Conservation (phyloP, 192 early-diverging fungal genomes). For the Coemansia sp. region DNA sequence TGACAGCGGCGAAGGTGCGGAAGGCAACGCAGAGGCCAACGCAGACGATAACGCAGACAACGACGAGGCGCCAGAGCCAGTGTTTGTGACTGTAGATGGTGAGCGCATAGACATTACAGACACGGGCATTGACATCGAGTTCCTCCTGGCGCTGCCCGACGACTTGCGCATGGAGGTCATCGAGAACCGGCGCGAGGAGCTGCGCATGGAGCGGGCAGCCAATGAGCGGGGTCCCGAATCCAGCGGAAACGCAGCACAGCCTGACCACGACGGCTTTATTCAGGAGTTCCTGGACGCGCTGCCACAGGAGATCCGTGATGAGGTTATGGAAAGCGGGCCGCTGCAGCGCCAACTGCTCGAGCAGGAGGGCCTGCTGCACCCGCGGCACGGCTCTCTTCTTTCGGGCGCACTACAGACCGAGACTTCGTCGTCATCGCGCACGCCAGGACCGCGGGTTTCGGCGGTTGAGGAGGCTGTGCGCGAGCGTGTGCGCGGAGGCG, state of each 20-base stretch:
- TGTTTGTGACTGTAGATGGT: slow-evolving; percentile 73
- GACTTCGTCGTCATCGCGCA: neutral
- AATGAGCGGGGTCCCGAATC: slow-evolving; percentile 1
- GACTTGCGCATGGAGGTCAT: slow-evolving; percentile 92
- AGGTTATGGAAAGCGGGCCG: slow-evolving; percentile 74
- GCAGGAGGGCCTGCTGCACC: slow-evolving; percentile 51
- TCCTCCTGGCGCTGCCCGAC: slow-evolving; percentile 92
- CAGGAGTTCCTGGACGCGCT: slow-evolving; percentile 89
- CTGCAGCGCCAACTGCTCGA: slow-evolving; percentile 66
- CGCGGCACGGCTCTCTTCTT: slow-evolving; percentile 7
- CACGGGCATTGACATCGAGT: slow-evolving; percentile 90
- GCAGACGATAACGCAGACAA: neutral
- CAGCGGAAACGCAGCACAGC: neutral
- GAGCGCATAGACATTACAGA: slow-evolving; percentile 84
- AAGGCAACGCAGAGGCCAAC: neutral
- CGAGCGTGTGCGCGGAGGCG: slow-evolving; percentile 28
- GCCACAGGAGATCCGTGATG: slow-evolving; percentile 86
- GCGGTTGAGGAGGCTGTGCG: slow-evolving; percentile 18
- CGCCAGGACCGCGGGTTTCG: neutral
- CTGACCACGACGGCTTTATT: slow-evolving; percentile 56
- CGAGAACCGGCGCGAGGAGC: slow-evolving; percentile 72
- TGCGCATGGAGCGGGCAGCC: slow-evolving; percentile 24
- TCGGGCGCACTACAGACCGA: neutral
- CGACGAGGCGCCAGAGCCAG: slow-evolving; percentile 29
- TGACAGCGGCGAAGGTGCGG: neutral